Evolutionary conservation across 148 eudicot species (phyloP).

Genomic region (Selenicereus undatus): DNA sequence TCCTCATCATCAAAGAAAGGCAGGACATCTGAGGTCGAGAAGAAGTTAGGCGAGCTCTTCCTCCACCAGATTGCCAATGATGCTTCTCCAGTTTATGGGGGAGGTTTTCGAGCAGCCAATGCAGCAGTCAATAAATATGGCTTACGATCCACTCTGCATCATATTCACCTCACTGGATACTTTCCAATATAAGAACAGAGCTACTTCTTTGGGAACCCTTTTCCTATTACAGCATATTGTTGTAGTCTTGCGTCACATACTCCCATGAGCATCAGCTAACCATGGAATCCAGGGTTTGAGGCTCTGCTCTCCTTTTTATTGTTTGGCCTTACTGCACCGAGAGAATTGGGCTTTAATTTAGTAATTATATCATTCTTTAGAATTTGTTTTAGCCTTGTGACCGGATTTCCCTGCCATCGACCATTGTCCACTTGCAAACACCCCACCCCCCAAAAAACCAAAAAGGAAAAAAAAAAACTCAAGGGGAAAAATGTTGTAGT

Average conservation of each 20-base stretch:
- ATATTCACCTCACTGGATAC: slow-evolving; percentile 70
- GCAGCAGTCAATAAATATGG: slow-evolving; percentile 86
- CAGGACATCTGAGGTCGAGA: slow-evolving; percentile 64
- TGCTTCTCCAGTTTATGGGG: slow-evolving; percentile 91
- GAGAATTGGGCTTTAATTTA: no score
- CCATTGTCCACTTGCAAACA: no score
- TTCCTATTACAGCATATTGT: not conserved
- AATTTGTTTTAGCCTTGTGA: no score
- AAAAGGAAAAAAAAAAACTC: no score
- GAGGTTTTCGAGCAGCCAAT: slow-evolving; percentile 82
- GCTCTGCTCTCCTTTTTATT: slow-evolving; percentile 21
- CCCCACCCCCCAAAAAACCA: no score
- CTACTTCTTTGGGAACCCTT: not conserved
- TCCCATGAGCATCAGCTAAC: slow-evolving; percentile 22
- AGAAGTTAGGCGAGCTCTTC: slow-evolving; percentile 77
- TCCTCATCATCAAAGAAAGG: slow-evolving; percentile 77
- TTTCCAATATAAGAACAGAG: slow-evolving; percentile 48
- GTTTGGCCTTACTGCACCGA: slow-evolving; percentile 6
- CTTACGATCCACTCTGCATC: slow-evolving; percentile 68
- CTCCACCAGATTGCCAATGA: slow-evolving; percentile 88
- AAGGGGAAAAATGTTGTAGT: no score
- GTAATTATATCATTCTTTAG: no score
- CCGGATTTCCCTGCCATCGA: no score
- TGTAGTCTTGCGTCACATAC: not conserved
- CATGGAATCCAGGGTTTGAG: slow-evolving; percentile 13